Base-by-base conservation (phyloP, 352 stramenopile species). In the Phytophthora agathidicida region DNA sequence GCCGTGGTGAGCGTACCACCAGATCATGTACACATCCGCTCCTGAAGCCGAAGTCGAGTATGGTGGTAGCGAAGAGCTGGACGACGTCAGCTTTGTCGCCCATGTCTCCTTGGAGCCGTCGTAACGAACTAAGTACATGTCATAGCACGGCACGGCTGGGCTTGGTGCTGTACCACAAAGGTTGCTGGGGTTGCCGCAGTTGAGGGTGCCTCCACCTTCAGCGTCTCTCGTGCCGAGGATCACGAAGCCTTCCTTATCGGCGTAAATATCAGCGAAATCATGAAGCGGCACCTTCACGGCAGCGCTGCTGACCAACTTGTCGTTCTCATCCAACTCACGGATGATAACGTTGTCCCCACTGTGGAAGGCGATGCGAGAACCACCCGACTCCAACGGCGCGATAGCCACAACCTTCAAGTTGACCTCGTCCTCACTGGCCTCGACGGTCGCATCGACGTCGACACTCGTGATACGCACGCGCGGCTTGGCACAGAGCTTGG, bases 1-100 rank as follows among this genome's bases (percentile, higher is more conserved):
- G 16, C 77, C 77, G 60, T 88, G 77, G 49, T 88, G 77, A 0
- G 75, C 72, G 67, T 88, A 88, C 77, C 77, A 88, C 75, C 72
- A 88, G 65, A 88, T 79, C 77, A 88, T 88, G 52, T 66, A 88
- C 35, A 85, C 77, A 23, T 88, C 55, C 2, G 63, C 9, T 3
- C 74, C 77, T 0, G 77, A 77, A 31, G 66, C 73, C 8, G 54
- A 67, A 1, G 59, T 60, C 61, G 77, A 87, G 62, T 87, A 87
- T n/a, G 77, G 77, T 2, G 74, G 77, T 23, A 86, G 62, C 26
- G 64, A 68, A 0, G 73, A 33, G 46, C 76, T 86, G 37, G 76
- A 86, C 5, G 65, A 66, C 32, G 73, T 83, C 23, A 86, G 65
- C 60, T 86, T 86, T 22, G 76, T 83, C 9, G 77, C 73, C 77